phyloP scores from a whole-genome alignment of 129 eudicot genomes.

The Helichrysum umbraculigerum region DNA sequence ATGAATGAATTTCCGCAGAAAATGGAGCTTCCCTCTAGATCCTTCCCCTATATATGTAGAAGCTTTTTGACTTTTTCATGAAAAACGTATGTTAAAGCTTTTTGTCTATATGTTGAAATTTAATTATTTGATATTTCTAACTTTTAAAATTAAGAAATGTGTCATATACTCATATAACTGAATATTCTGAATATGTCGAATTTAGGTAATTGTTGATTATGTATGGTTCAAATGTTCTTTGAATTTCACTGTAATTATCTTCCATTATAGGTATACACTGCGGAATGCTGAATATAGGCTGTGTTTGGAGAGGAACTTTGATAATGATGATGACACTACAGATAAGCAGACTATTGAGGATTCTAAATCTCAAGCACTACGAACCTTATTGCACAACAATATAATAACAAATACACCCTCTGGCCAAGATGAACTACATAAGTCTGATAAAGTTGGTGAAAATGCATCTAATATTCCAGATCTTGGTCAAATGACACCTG shows the following conservation, averaged over 20 bases:
- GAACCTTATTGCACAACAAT: conserved; percentile 36
- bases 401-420: conserved; percentile 22
- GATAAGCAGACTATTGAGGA: conserved; percentile 45
- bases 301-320: conserved; percentile 91
- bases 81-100: too few species aligned
- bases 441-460: conserved; percentile 40
- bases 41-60: too few species aligned
- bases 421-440: conserved; percentile 38
- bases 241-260: background rate
- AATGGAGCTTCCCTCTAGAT: too few species aligned
- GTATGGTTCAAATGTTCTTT: background rate
- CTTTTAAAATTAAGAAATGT: background rate
- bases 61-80: too few species aligned
- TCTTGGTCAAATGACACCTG: conserved; percentile 72
- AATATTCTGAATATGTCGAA: background rate
- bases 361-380: conserved; percentile 47
- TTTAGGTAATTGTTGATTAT: background rate
- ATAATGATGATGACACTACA: conserved; percentile 50
- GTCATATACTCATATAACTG: too few species aligned
- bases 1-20: too few species aligned
- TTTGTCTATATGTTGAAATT: too few species aligned
- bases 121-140: too few species aligned
- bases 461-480: conserved; percentile 47
- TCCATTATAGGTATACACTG: conserved; percentile 73
- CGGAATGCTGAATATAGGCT: conserved; percentile 97